Evolutionary conservation across 78 protist species (phyloP), one percentile per base, ranked within the genome.

Genomic region (Trichosphaerium sp.): DNA sequence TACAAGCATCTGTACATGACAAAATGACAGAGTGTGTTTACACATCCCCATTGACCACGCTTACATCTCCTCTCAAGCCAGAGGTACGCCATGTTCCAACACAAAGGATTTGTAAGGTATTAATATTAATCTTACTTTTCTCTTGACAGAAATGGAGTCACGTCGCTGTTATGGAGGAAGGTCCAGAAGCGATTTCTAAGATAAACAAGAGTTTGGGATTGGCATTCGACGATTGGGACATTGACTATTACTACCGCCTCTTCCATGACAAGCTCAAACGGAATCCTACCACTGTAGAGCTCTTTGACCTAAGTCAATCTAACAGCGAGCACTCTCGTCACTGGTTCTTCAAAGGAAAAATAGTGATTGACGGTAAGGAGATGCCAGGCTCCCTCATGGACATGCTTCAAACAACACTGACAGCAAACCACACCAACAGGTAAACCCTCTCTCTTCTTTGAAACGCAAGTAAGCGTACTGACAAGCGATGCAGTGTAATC

Each of bases 231-330:
- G 89, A 87, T 21, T 68, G 55, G 37, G 93, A 88, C 71, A 34
- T 87, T 23, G 89, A 75, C 42, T 75, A 80, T 54, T 83, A 84
- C 60, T 29, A 64, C 28, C 55, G 80, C n/a, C 67, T 74, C 43
- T 91, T 77, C 58, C 42, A 54, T 31, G 44, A 84, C 47, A 47
- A 48, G 29, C 58, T 85, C 44, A 35, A 37, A 49, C 75, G 96
- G 21, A 75, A 87, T 61, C 97, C 97, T 38, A 80, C 92, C 21
- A 80, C 81, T 52, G 94, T 81, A 32, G 97, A 92, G 82, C 74
- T 82, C 38, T 83, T 89, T 69, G 89, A 83, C 63, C 62, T 92
- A 39, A 94, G 89, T 18, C 85, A 79, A 54, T 65, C 76, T 44
- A 79, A 79, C 37, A 41, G 63, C 49, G 85, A 79, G 51, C 85